Percentiles rank a stretch among this genome's conserved stretches.
These are phyloP conservation scores for Colletotrichum zoysiae DNA, from an alignment of 2,329 filamentous ascomycete species.

Conservation along the genomic window DNA sequence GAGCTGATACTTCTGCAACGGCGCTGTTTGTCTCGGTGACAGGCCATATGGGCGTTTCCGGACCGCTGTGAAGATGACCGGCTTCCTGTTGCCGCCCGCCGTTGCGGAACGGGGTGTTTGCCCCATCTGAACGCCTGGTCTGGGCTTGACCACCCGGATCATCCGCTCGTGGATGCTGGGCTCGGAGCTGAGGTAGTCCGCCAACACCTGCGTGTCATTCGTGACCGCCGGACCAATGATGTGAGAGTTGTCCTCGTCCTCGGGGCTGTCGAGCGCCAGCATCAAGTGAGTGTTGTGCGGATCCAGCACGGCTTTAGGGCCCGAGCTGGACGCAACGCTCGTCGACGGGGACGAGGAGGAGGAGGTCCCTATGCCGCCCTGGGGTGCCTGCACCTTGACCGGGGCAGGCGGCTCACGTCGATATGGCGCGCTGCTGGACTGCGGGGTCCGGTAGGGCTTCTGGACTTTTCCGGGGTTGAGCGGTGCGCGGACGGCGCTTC, in stretches of 20 bases:
- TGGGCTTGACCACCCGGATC: constrained; percentile 42
- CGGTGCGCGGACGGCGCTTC: constrained; percentile 32
- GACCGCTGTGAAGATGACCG: constrained; percentile 62
- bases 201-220: constrained; percentile 70
- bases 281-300: constrained; percentile 45
- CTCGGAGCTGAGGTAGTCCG: constrained; percentile 64
- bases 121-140: constrained; percentile 18
- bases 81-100: constrained; percentile 42
- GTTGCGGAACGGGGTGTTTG: constrained; percentile 24
- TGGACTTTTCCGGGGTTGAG: constrained; percentile 40
- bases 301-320: constrained; percentile 25
- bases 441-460: constrained; percentile 29
- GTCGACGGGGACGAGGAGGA: constrained; percentile 25
- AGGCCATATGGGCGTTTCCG: constrained; percentile 60
- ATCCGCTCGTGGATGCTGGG: constrained; percentile 47
- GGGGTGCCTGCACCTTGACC: constrained; percentile 5
- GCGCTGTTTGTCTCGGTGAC: constrained; percentile 51
- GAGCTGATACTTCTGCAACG: constrained; percentile 64
- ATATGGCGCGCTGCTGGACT: constrained; percentile 15
- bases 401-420: constrained; percentile 31
- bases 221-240: constrained; percentile 72
- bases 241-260: constrained; percentile 60
- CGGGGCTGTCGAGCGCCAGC: constrained; percentile 46
- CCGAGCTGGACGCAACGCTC: constrained; percentile 28
- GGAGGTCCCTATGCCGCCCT: constrained; percentile 12